Conservation (phyloP, 2,329 filamentous ascomycete genomes). For the Diaporthe sp. region DNA sequence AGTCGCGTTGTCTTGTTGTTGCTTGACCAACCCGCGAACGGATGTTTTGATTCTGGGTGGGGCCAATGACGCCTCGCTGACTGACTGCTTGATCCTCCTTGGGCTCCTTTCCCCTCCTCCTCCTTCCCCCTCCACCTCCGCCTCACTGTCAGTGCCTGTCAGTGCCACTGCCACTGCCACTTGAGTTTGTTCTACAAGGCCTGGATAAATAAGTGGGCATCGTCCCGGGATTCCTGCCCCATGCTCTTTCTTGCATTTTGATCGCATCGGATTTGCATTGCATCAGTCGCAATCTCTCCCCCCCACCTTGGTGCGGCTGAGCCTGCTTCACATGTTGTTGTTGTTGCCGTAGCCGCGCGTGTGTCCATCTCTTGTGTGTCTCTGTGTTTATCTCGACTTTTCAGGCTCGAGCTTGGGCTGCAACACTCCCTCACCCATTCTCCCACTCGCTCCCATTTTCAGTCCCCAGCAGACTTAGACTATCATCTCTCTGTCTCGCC, state of each 20-base stretch:
- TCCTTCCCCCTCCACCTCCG: not conserved
- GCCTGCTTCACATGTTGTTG: slow-evolving; percentile 37
- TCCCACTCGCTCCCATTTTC: slow-evolving; percentile 10
- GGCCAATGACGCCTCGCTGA: slow-evolving; percentile 38
- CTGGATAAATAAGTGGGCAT: slow-evolving; percentile 32
- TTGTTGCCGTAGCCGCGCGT: slow-evolving; percentile 33
- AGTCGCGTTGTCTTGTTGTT: slow-evolving; percentile 41
- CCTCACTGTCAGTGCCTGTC: not conserved
- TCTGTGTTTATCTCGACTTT: slow-evolving; percentile 26
- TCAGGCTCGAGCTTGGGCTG: slow-evolving; percentile 31
- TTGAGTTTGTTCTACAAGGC: not conserved
- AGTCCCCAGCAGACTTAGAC: slow-evolving; percentile 22
- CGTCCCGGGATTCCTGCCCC: slow-evolving; percentile 11
- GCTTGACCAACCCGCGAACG: slow-evolving; percentile 44
- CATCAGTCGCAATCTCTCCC: slow-evolving; percentile 31
- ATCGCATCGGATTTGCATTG: slow-evolving; percentile 36
- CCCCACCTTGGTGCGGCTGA: slow-evolving; percentile 35
- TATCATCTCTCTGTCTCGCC: slow-evolving; percentile 28
- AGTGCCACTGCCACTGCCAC: not conserved
- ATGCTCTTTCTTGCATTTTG: slow-evolving; percentile 35
- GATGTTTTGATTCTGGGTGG: slow-evolving; percentile 31
- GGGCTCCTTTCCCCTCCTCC: not conserved
- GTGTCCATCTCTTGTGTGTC: not conserved
- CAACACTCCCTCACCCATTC: slow-evolving; percentile 12
- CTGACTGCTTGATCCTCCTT: not conserved